Evolutionary conservation across 306 rosid genomes (phyloP), one percentile per base, ranked within the genome.

Genomic region (Pueraria montana): DNA sequence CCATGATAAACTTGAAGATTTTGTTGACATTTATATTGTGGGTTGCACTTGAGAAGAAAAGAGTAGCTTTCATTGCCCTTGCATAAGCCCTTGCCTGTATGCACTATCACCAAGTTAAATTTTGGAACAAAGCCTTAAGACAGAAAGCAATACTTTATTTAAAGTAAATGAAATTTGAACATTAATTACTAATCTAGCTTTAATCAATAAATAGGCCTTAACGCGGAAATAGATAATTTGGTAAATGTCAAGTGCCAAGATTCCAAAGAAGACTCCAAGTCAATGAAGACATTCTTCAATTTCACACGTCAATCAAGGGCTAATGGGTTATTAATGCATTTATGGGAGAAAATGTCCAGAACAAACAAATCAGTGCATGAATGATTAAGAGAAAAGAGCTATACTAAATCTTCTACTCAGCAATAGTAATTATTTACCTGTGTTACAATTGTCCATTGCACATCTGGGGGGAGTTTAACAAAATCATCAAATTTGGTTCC

Each of bases 401-500:
- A n/a, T n/a, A 63, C 49, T 16, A 62, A 40, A 66, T 20, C 20
- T 27, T 27, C 21, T 30, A 27, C 18, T 27, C 11, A 30, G 40
- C 30, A 10, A 24, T 84, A 63, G 26, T 36, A 36, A 32, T 36
- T 48, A 23, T 10, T 30, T 89, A 96, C 99, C 99, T 94, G 97
- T 64, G 92, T 92, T 66, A 90, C 90, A 69, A 96, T 92, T 82
- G 98, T 92, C 98, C 99, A 94, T 77, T 96, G 99, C 74, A 96
- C 77, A 83, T 96, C 96, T 2, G 98, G 98, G 34, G 99, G 98
- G 43, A 96, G 97, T 82, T 83, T 89, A 81, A 90, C 94, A 80
- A 96, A 96, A 74, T 93, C 99, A 68, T 96, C 99, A 72, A 96
- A 96, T 64, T 96, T 96, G 32, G 99, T 96, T 78, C 99, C 99